Percentiles rank a stretch among this genome's conserved stretches.
Conservation (phyloP, 176 grass and related monocot genomes). For the Alopecurus myosuroides region DNA sequence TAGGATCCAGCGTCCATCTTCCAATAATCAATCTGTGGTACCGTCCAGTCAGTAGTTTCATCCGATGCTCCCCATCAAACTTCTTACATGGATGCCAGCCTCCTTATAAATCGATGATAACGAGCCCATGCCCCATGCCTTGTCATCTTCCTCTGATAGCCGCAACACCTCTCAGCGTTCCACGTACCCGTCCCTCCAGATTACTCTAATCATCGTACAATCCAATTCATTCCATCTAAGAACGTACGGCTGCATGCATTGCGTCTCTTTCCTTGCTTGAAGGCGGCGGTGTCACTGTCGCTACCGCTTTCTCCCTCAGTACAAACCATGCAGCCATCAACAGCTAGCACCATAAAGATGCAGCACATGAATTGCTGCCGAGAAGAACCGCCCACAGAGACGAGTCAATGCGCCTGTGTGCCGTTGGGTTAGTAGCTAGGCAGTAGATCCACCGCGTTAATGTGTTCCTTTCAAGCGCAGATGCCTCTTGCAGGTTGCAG, state of each 20-base stretch:
- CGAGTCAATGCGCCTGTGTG: constrained; percentile 20
- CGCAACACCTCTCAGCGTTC: not conserved
- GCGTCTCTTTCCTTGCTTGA: not conserved
- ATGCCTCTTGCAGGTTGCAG: not conserved
- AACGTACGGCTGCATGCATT: not conserved
- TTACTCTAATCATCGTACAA: constrained; percentile 4
- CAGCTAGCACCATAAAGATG: not conserved
- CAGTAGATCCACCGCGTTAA: constrained; percentile 15
- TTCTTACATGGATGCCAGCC: too few relatives aligned
- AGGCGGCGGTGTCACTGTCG: not conserved
- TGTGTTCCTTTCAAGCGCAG: not conserved
- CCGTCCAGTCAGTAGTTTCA: not conserved
- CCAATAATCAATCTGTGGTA: not conserved
- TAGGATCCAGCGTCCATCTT: not conserved
- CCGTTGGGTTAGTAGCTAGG: not conserved
- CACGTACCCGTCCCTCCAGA: not conserved
- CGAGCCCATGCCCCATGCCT: not conserved
- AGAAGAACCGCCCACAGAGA: not conserved
- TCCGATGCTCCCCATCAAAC: not conserved
- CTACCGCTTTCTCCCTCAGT: not conserved
- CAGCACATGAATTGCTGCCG: constrained; percentile 18
- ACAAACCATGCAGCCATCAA: not conserved
- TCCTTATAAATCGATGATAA: not conserved
- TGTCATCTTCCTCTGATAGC: not conserved
- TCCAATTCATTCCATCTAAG: not conserved